Conservation (phyloP, 306 rosid species). For the Cucurbita moschata region DNA sequence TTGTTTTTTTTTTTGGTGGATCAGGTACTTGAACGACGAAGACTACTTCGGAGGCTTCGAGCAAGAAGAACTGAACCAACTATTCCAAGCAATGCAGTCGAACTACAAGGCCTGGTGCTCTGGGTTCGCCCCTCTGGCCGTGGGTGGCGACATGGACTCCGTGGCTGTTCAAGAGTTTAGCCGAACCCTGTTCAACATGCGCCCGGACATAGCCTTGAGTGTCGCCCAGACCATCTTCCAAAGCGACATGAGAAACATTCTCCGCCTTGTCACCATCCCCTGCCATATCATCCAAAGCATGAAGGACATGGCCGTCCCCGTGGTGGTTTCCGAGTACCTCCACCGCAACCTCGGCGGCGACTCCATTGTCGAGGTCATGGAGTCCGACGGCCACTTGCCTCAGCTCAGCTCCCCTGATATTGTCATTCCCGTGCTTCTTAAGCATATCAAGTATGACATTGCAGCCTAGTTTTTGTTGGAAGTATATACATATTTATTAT, state of each 20-base stretch:
- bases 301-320: slow-evolving; percentile 76
- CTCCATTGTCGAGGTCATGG: slow-evolving; percentile 61
- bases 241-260: slow-evolving; percentile 50
- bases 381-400: slow-evolving; percentile 73
- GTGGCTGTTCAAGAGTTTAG: slow-evolving; percentile 80
- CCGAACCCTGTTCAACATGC: slow-evolving; percentile 75
- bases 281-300: slow-evolving; percentile 67
- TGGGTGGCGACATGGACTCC: slow-evolving; percentile 84
- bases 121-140: slow-evolving; percentile 67
- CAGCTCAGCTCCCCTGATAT: slow-evolving; percentile 77
- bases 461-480: not conserved
- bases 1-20: no score
- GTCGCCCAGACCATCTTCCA: slow-evolving; percentile 52
- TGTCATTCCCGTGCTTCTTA: slow-evolving; percentile 54
- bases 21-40: slow-evolving; percentile 54
- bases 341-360: slow-evolving; percentile 47
- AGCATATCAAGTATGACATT: slow-evolving; percentile 49
- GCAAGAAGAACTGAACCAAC: slow-evolving; percentile 52
- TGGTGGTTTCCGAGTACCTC: slow-evolving; percentile 50
- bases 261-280: slow-evolving; percentile 34
- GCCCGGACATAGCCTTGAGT: slow-evolving; percentile 69
- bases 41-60: slow-evolving; percentile 78
- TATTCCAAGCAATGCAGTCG: slow-evolving; percentile 47
- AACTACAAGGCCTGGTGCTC: slow-evolving; percentile 83
- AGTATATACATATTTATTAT: not conserved